Evolutionary conservation across 257 asterid genomes (phyloP).

Genomic region (Fraxinus anomala): DNA sequence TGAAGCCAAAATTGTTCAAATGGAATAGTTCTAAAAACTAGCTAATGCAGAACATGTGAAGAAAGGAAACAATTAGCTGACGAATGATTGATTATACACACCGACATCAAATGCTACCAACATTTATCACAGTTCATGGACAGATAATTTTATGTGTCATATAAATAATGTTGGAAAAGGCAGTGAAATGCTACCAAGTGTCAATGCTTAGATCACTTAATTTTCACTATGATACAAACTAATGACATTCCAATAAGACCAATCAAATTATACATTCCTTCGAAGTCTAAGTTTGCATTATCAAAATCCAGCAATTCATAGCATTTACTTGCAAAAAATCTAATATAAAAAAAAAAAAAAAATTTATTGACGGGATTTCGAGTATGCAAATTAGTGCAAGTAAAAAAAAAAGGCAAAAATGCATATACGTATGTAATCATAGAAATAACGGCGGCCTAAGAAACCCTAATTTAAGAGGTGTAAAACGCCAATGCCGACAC

Average conservation of each 20-base stretch:
- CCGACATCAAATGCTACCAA: neutral
- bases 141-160: neutral
- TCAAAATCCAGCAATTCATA: neutral
- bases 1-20: neutral
- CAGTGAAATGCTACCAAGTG: neutral
- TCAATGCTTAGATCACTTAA: neutral
- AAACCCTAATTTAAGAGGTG: conserved; percentile 43
- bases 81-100: neutral
- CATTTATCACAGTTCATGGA: neutral
- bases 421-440: conserved; percentile 12
- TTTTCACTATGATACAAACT: neutral
- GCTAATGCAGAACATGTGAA: neutral
- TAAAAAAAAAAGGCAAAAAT: neutral
- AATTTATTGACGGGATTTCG: conserved; percentile 1
- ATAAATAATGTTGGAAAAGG: neutral
- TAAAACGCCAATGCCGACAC: conserved; percentile 59
- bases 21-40: neutral
- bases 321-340: neutral
- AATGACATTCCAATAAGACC: neutral
- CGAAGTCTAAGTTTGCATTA: neutral
- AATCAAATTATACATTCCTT: neutral
- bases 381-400: conserved; percentile 25
- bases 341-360: neutral
- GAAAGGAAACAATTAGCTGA: neutral
- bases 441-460: conserved; percentile 5